phyloP scores from a whole-genome alignment of 176 grass and related monocot genomes.

The Aegilops bicornis region DNA sequence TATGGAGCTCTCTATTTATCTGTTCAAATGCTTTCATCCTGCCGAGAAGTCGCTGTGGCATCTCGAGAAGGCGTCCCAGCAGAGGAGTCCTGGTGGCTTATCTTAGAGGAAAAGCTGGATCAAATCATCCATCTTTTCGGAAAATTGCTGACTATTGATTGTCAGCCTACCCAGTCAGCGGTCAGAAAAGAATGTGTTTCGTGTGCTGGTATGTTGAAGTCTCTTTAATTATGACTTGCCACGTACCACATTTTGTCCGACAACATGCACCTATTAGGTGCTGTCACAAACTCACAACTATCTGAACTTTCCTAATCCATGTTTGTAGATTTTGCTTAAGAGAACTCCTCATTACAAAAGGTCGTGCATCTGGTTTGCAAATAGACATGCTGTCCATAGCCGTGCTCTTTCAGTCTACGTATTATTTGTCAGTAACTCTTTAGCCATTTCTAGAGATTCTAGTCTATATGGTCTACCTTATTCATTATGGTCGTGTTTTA shows the following conservation, averaged over 20 bases:
- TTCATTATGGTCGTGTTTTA: conserved; percentile 3
- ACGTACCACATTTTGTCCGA: conserved; percentile 10
- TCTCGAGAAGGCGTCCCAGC: conserved; percentile 38
- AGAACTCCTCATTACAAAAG: conserved; percentile 4
- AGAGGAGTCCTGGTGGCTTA: conserved; percentile 62
- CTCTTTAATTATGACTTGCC: conserved; percentile 22
- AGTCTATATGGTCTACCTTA: not conserved
- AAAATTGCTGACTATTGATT: conserved; percentile 34
- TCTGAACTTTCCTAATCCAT: conserved; percentile 6
- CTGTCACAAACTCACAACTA: not conserved
- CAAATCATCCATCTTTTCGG: conserved; percentile 46
- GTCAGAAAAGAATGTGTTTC: conserved; percentile 45
- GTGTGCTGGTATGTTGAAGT: conserved; percentile 53
- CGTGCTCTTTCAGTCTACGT: not conserved
- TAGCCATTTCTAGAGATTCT: conserved; percentile 7
- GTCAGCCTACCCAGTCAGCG: conserved; percentile 23
- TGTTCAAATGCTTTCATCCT: conserved; percentile 79
- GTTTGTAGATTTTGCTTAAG: not conserved
- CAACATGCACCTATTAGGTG: not conserved
- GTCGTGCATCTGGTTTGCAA: not conserved
- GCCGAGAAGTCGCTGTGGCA: conserved; percentile 62
- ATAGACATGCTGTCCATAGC: not conserved
- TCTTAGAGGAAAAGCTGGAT: conserved; percentile 52
- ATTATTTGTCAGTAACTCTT: conserved; percentile 2
- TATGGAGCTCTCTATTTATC: conserved; percentile 79